Conservation (phyloP, 306 rosid genomes). For the Oxytropis ochrocephala region DNA sequence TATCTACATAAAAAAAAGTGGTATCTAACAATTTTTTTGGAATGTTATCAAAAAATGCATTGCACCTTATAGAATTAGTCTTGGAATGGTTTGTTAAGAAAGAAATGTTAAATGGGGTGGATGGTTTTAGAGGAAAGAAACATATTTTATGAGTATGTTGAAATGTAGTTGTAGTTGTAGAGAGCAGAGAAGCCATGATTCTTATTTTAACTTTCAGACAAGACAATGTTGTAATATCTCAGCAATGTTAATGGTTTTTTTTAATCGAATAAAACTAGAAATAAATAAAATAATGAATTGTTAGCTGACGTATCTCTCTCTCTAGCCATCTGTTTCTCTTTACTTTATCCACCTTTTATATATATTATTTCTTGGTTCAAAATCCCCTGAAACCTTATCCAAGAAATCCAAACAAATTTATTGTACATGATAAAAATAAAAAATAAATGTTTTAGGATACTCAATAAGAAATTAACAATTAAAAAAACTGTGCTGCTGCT, state of each 20-base stretch:
- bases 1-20: constrained; percentile 40
- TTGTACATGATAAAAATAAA: not conserved
- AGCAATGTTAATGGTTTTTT: constrained; percentile 7
- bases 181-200: constrained; percentile 59
- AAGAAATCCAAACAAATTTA: not conserved
- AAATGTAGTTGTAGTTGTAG: constrained; percentile 41
- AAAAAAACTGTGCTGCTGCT: too few relatives aligned
- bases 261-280: not conserved
- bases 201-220: not conserved
- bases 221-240: not conserved
- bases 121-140: constrained; percentile 37
- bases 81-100: constrained; percentile 39
- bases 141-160: constrained; percentile 28
- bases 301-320: constrained; percentile 31
- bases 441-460: not conserved
- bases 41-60: constrained; percentile 42
- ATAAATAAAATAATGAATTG: not conserved
- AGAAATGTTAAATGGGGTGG: constrained; percentile 14
- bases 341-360: constrained; percentile 37
- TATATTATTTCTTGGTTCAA: constrained; percentile 22
- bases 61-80: constrained; percentile 30
- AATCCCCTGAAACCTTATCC: constrained; percentile 16
- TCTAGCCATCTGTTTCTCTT: constrained; percentile 31
- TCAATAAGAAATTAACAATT: not conserved
- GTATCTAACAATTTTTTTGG: constrained; percentile 34